Base-by-base conservation (phyloP, 2,329 filamentous ascomycete species). In the Balansia obtecta region DNA sequence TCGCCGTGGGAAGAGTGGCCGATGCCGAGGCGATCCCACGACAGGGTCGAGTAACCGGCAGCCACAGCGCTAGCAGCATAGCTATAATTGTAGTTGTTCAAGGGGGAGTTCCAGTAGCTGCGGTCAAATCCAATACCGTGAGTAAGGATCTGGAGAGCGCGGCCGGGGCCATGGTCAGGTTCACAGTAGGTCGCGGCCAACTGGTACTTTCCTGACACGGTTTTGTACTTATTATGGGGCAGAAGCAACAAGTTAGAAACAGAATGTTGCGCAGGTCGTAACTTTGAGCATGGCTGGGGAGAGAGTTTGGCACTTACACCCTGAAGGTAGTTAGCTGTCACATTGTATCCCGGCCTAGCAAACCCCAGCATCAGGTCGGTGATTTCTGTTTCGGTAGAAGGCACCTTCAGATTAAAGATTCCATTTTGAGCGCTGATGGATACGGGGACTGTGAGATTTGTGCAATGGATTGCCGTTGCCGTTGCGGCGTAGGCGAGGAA, bases 1-100 rank as follows among this genome's bases (percentile, higher is more conserved):
- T 83, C 74, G 46, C 75, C 77, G 57, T 76, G 77, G 4, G 74
- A 73, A 1, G 79, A 82, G 51, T 69, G 65, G 40, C 75, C 80
- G 41, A 83, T 71, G 33, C 81, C 82, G 6, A 83, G 72, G 16
- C 81, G 77, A 63, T 85, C 80, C 63, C 74, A 82, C 10, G 72
- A 65, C 44, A 85, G 71, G 2, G 79, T 82, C 33, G 73, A 77
- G 66, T 77, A 83, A 40, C 76, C 76, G 39, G 69, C 67, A 5
- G 71, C 72, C 2, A 82, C 69, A 2, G 81, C 80, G 12, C 65
- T 63, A 45, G 75, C 68, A 30, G 79, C 70, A 61, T 85, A 85
- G 58, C 73, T 79, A 67, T 85, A 83, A 60, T 81, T 79, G 68
- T 71, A 75, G 57, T 73, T 66, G 60, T 79, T 71, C 65, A 68